A percentile compares a stretch with the other conserved stretches of the same genome.
Conservation (phyloP, 805 yeast species). For the Candida koratica region DNA sequence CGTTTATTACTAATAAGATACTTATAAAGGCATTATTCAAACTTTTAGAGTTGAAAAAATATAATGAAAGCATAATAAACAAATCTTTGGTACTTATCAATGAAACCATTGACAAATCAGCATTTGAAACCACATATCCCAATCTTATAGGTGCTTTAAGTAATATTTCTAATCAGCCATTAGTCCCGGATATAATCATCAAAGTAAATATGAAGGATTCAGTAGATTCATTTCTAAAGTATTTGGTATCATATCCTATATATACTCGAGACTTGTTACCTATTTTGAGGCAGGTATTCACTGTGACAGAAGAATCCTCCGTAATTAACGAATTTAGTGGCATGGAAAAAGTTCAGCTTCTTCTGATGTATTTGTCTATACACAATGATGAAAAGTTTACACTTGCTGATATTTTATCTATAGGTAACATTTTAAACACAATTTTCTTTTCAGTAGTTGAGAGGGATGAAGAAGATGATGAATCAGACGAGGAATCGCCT, state of each 20-base stretch:
- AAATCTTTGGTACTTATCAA: constrained; percentile 1
- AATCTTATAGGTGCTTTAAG: constrained; percentile 3
- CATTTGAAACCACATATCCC: neutral
- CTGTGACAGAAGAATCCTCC: neutral
- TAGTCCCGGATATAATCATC: constrained; percentile 3
- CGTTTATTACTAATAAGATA: constrained; percentile 2
- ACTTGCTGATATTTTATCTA: constrained; percentile 17
- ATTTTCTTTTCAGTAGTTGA: constrained; percentile 17
- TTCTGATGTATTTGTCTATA: constrained; percentile 16
- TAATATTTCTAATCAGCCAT: neutral
- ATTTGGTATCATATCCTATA: constrained; percentile 1
- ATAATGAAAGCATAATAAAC: neutral
- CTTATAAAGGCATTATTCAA: constrained; percentile 1
- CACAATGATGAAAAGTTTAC: constrained; percentile 16
- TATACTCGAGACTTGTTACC: neutral
- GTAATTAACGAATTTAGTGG: constrained; percentile 1
- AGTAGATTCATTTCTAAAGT: constrained; percentile 1
- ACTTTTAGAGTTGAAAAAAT: neutral
- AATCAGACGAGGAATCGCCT: constrained; percentile 21
- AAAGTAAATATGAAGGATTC: constrained; percentile 12
- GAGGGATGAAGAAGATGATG: constrained; percentile 1
- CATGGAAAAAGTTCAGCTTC: constrained; percentile 1
- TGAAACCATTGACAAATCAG: neutral
- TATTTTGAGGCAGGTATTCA: neutral
- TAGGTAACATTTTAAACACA: constrained; percentile 19